Evolutionary conservation across 2,329 filamentous ascomycete genomes (phyloP).

Genomic region (Thelonectria blattea): DNA sequence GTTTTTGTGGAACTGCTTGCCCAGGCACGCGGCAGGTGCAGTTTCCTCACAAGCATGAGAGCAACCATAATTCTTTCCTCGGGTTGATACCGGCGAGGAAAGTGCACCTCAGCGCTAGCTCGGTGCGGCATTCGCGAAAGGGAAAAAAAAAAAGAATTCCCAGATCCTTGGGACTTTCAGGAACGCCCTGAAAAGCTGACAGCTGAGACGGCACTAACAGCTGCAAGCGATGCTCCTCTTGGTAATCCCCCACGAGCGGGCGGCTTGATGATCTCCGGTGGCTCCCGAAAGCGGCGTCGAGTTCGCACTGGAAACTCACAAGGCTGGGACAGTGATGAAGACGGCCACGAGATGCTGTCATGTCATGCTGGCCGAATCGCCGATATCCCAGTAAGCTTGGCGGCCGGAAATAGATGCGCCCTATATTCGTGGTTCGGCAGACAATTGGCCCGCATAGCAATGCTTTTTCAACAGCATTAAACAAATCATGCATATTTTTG

Average conservation of each 20-base stretch:
- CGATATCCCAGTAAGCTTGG: not conserved
- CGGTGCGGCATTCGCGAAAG: not conserved
- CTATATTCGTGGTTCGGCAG: not conserved
- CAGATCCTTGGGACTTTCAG: not conserved
- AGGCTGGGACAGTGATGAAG: not conserved
- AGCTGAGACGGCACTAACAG: not conserved
- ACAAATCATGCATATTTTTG: no score
- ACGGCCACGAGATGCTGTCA: no score
- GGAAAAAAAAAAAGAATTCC: no score
- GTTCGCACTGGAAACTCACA: not conserved
- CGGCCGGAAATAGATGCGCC: not conserved
- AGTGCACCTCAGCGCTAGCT: not conserved
- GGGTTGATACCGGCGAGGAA: no score
- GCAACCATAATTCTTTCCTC: not conserved
- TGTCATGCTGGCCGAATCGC: no score
- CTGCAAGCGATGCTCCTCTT: not conserved
- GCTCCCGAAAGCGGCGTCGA: not conserved
- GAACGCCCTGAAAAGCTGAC: not conserved
- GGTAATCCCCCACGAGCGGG: not conserved
- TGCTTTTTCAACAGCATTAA: not conserved
- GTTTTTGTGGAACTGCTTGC: slow-evolving; percentile 8
- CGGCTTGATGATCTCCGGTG: slow-evolving; percentile 4
- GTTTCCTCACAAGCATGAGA: slow-evolving; percentile 13
- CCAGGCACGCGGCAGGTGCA: slow-evolving; percentile 27
- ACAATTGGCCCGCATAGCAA: not conserved